Conservation (phyloP, 164 flowering plant species). For the Dillenia turbinata region DNA sequence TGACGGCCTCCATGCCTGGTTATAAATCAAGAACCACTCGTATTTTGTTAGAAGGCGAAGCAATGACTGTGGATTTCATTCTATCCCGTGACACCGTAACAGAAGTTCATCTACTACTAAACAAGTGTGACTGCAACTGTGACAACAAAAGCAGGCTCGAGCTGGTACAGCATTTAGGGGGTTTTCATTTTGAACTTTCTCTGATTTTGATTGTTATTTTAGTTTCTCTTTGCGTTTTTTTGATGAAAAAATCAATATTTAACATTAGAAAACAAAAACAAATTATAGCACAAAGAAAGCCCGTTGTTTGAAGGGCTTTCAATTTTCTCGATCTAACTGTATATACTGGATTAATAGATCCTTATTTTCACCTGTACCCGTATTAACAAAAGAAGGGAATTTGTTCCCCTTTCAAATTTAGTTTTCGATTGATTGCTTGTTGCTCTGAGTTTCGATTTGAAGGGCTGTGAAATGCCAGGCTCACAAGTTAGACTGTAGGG, state of each 20-base stretch:
- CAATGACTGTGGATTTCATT: constrained; percentile 61
- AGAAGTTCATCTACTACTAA: constrained; percentile 17
- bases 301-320: constrained; percentile 3
- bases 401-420: too few relatives aligned
- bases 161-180: constrained; percentile 22
- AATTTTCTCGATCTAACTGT: too few relatives aligned
- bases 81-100: constrained; percentile 40
- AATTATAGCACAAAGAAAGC: constrained; percentile 29
- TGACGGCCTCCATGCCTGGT: constrained; percentile 59
- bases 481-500: too few relatives aligned
- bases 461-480: too few relatives aligned
- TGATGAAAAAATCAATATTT: constrained; percentile 31
- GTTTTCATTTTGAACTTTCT: constrained; percentile 31
- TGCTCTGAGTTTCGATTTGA: too few relatives aligned
- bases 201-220: constrained; percentile 26
- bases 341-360: too few relatives aligned
- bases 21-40: constrained; percentile 55
- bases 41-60: constrained; percentile 49
- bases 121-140: constrained; percentile 33
- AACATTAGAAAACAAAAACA: constrained; percentile 36
- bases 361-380: too few relatives aligned
- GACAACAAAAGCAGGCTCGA: constrained; percentile 21
- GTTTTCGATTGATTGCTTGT: too few relatives aligned
- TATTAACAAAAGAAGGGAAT: too few relatives aligned
- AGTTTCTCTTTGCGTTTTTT: constrained; percentile 45